These are phyloP conservation scores for Immersiella caudata DNA, from an alignment of 495 filamentous ascomycete species.

Conservation along the genomic window DNA sequence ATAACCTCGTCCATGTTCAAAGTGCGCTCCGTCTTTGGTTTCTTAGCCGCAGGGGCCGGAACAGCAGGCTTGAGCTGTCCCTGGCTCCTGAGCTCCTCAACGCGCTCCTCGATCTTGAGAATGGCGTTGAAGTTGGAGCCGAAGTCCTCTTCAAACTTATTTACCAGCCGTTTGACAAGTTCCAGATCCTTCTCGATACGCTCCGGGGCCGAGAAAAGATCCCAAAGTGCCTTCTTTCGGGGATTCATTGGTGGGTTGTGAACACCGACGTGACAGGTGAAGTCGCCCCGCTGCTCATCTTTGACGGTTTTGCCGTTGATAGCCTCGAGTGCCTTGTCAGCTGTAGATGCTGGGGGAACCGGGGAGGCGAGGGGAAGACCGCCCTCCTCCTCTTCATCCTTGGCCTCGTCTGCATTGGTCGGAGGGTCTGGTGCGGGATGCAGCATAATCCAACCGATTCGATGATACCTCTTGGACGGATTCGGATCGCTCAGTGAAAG, in stretches of 20 bases:
- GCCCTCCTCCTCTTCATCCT: conserved; percentile 56
- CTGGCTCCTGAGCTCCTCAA: conserved; percentile 73
- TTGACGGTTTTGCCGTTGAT: conserved; percentile 97
- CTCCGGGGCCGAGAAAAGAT: conserved; percentile 89
- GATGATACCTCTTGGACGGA: conserved; percentile 92
- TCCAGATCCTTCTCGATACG: conserved; percentile 83
- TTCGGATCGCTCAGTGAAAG: conserved; percentile 95
- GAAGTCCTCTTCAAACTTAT: conserved; percentile 81
- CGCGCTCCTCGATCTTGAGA: conserved; percentile 78
- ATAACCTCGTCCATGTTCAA: conserved; percentile 68
- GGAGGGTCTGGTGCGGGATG: conserved; percentile 70
- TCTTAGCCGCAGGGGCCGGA: conserved; percentile 60
- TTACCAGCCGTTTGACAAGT: conserved; percentile 72
- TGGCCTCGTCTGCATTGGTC: conserved; percentile 63
- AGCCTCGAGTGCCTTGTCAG: conserved; percentile 84
- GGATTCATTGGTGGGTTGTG: conserved; percentile 84
- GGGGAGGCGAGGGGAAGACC: conserved; percentile 41
- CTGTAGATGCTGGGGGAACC: conserved; percentile 52
- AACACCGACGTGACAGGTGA: conserved; percentile 94
- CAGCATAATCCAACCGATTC: conserved; percentile 98
- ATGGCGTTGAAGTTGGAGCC: conserved; percentile 71
- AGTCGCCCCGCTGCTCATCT: conserved; percentile 88
- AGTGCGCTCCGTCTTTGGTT: conserved; percentile 57
- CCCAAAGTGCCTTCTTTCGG: conserved; percentile 96
- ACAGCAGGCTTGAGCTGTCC: conserved; percentile 73